Percentiles rank a stretch among this genome's conserved stretches.
Conservation (phyloP, 352 stramenopile genomes). For the Phytophthora hybrid region DNA sequence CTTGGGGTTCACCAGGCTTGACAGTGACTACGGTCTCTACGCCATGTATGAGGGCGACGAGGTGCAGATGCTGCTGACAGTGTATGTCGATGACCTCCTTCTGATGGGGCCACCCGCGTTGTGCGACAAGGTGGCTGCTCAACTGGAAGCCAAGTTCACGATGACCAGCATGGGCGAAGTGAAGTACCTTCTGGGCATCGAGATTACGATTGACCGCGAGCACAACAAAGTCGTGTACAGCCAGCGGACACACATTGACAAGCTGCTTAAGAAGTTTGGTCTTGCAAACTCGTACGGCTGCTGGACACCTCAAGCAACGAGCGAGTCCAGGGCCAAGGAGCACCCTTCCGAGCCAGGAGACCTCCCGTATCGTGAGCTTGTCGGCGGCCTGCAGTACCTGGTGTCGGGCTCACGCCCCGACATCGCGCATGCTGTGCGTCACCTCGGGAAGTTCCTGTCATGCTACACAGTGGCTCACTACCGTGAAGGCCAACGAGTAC, state of each 20-base stretch:
- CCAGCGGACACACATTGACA: not conserved
- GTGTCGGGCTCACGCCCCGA: slow-evolving; percentile 11
- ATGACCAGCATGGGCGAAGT: not conserved
- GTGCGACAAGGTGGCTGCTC: not conserved
- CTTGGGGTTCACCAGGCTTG: not conserved
- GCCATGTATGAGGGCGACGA: not conserved
- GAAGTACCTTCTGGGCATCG: not conserved
- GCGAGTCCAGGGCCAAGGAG: no score
- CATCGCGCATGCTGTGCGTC: slow-evolving; percentile 18
- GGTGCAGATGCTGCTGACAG: not conserved
- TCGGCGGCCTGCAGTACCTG: slow-evolving; percentile 4
- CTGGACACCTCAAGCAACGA: not conserved
- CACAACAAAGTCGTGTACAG: not conserved
- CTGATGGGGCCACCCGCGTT: not conserved
- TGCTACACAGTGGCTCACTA: slow-evolving; percentile 9
- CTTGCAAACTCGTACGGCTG: not conserved
- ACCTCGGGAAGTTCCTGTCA: slow-evolving; percentile 9
- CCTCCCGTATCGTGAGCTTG: not conserved
- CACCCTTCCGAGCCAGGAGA: not conserved
- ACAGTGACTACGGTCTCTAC: not conserved
- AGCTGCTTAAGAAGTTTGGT: not conserved
- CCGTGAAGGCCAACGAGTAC: slow-evolving; percentile 1
- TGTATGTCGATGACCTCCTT: not conserved
- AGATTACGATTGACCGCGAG: not conserved
- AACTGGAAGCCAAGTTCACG: not conserved